Evolutionary conservation across 1,284 basidiomycete genomes (phyloP), one percentile per base, ranked within the genome.

Genomic region (Sporisorium scitamineum): DNA sequence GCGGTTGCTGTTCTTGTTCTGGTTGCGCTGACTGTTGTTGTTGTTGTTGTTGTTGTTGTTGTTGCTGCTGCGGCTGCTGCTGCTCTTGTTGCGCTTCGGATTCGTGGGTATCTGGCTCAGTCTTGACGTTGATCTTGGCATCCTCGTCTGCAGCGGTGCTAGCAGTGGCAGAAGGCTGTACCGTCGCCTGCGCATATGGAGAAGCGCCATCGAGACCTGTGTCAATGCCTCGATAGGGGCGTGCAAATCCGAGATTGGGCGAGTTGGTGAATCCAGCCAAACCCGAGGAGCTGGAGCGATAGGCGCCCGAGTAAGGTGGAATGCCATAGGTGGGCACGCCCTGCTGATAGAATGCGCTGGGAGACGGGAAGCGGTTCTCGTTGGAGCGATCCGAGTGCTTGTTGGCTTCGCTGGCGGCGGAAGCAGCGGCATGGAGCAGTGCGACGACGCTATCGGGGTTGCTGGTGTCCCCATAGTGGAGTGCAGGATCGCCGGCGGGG

Each of bases 301-400:
- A 74, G 44, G 71, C 63, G 42, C 70, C 62, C 39, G 75, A 67
- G 37, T 77, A 77, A 1, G 75, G 75, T n/a, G 70, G 75, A 22
- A 77, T 73, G 39, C 66, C 75, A 20, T 76, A 77, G 18, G 75
- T 72, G 9, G 75, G 75, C 31, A 72, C 57, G 34, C 77, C 76
- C 53, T 79, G 76, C 54, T 79, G 76, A 50, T 78, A 79, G 41
- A 80, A 80, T 34, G 77, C 75, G 27, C 62, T 70, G 5, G 79
- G 79, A 37, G 79, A 80, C 3, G 79, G 75, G 61, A 75, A 80
- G 18, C 79, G 73, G 50, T 79, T 76, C 57, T 77, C 75, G 51
- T 73, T 67, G 61, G 70, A 66, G 39, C 75, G 75, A 24, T 77
- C 75, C 6, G 62, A 45, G 20, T 65, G 58, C 54, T 73, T 72